Evolutionary conservation across 345 rosid genomes (phyloP).

Genomic region (Reutealis trisperma): DNA sequence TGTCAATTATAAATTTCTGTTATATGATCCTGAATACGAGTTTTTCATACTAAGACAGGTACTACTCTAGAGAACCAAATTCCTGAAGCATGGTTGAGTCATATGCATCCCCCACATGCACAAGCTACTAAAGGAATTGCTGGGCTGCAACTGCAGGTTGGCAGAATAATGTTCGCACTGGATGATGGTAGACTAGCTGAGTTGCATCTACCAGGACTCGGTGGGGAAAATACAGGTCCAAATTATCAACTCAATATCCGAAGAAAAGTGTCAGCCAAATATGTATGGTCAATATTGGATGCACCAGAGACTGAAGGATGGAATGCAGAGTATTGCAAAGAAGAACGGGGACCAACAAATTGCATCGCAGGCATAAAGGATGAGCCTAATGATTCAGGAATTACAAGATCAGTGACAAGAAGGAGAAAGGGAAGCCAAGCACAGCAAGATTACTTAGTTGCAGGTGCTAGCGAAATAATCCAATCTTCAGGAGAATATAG

Average conservation of each 20-base stretch:
- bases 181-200: slow-evolving; percentile 75
- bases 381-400: slow-evolving; percentile 47
- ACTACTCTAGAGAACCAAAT: slow-evolving; percentile 31
- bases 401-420: slow-evolving; percentile 43
- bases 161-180: slow-evolving; percentile 57
- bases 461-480: slow-evolving; percentile 16
- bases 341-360: slow-evolving; percentile 61
- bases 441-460: slow-evolving; percentile 46
- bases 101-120: slow-evolving; percentile 52
- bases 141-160: slow-evolving; percentile 54
- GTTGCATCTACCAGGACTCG: slow-evolving; percentile 58
- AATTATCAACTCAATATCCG: slow-evolving; percentile 36
- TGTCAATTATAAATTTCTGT: neutral
- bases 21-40: neutral
- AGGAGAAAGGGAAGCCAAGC: slow-evolving; percentile 45
- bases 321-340: slow-evolving; percentile 74
- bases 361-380: slow-evolving; percentile 60
- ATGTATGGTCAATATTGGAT: slow-evolving; percentile 55
- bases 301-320: slow-evolving; percentile 76
- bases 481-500: slow-evolving; percentile 27
- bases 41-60: slow-evolving; percentile 39
- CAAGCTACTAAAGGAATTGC: slow-evolving; percentile 55
- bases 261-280: slow-evolving; percentile 42
- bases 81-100: slow-evolving; percentile 55
- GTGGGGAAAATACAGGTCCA: slow-evolving; percentile 60